phyloP scores from a whole-genome alignment of 129 eudicot species.

The Silybum marianum region DNA sequence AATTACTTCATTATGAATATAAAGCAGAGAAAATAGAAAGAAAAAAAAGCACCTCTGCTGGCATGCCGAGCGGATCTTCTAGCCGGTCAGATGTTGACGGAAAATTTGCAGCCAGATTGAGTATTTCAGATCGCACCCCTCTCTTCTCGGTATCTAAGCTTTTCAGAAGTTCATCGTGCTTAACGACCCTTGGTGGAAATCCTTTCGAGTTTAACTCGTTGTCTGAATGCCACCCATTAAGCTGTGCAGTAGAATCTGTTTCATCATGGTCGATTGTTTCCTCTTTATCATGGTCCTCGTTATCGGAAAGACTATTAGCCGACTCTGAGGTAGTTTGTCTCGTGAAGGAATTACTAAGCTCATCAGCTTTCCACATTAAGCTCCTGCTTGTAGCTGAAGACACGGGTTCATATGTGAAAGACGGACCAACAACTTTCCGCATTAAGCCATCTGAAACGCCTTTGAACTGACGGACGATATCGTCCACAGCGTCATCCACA shows the following conservation, averaged over 20 bases:
- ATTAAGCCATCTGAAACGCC: constrained; percentile 95
- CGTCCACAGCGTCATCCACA: constrained; percentile 99
- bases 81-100: constrained; percentile 42
- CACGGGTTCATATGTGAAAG: constrained; percentile 47
- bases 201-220: constrained; percentile 69
- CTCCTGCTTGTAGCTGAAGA: constrained; percentile 45
- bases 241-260: constrained; percentile 38
- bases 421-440: constrained; percentile 72
- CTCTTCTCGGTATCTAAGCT: constrained; percentile 44
- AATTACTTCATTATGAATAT: background rate
- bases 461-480: constrained; percentile 94
- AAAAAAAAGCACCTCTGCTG: constrained; percentile 71
- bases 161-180: constrained; percentile 46
- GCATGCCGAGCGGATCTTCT: constrained; percentile 72
- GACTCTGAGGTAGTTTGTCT: constrained; percentile 60
- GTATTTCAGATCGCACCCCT: constrained; percentile 44
- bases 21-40: background rate
- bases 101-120: constrained; percentile 41
- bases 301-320: constrained; percentile 67
- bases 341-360: constrained; percentile 49
- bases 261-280: constrained; percentile 42
- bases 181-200: constrained; percentile 70
- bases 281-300: constrained; percentile 58
- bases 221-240: constrained; percentile 89
- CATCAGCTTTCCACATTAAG: constrained; percentile 71